Base-by-base conservation (phyloP, 2,329 filamentous ascomycete species). In the Chaetomiaceae sp. region DNA sequence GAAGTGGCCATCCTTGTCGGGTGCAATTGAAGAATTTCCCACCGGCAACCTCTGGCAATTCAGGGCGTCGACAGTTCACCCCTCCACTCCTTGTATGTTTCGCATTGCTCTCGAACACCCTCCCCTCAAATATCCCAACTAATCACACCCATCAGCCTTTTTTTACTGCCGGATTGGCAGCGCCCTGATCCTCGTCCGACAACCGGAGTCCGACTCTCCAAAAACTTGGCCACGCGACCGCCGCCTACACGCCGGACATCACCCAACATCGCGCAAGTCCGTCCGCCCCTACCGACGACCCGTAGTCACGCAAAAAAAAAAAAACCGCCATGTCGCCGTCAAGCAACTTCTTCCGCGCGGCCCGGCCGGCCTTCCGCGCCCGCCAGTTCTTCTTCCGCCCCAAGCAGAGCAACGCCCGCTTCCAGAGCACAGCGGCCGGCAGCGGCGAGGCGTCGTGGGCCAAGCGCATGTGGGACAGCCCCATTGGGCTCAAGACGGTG, bases 401-500 rank as follows among this genome's bases (percentile, higher is more conserved):
- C 61, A 70, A 59, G 57, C 66, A 64, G 55, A 64, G 69, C 67
- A 62, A 66, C 68, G 63, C 71, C 73, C 81, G 89, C 69, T 90
- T 81, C 71, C 84, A 89, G 73, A 89, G 84, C 71, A 85, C 85
- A 40, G 71, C 72, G 47, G 69, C 68, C 47, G 73, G 73, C 61
- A 68, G 73, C 62, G 68, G 70, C 55, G 69, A 72, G 54, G 65
- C 73, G 58, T 74, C 75, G 66, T 85, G 78, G 77, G 84, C 94
- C 71, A 84, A 86, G 77, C 84, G 84, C 72, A 82, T 95, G 78
- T 90, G 86, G 86, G 83, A 89, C 71, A 90, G 86, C 71, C 87
- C 88, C 58, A 73, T 91, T 60, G 89, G 89, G 47, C 64, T 91
- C 64, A 90, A 90, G 85, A 99, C 94, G 58, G 94, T 99, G 65